These are phyloP conservation scores for Claviceps capensis DNA, from an alignment of 2,329 filamentous ascomycete species.

Conservation along the genomic window DNA sequence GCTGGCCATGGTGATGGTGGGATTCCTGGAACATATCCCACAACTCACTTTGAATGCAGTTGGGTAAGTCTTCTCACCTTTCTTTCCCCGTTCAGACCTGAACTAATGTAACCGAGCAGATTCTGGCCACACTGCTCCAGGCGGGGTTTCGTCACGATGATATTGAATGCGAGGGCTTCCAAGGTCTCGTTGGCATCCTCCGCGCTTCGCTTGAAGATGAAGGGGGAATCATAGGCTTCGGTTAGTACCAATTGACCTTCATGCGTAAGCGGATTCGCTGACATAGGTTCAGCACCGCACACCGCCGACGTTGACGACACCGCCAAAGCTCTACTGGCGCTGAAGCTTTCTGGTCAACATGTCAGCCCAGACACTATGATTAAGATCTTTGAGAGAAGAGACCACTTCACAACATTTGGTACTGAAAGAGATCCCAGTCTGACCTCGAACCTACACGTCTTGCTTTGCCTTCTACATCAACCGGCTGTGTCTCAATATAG, in stretches of 20 bases:
- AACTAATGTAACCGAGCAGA: neutral
- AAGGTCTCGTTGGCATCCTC: slow-evolving; percentile 1
- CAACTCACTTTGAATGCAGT: slow-evolving; percentile 3
- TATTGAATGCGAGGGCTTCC: neutral
- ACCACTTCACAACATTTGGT: slow-evolving; percentile 7
- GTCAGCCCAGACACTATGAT: neutral
- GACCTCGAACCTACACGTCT: slow-evolving; percentile 8
- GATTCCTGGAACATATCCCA: slow-evolving; percentile 8
- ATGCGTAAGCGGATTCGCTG: neutral
- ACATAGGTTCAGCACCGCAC: neutral
- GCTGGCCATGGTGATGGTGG: slow-evolving; percentile 1
- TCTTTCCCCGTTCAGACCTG: neutral
- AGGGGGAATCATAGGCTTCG: slow-evolving; percentile 7
- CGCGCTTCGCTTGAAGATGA: neutral
- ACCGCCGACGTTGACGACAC: slow-evolving; percentile 9
- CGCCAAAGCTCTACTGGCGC: slow-evolving; percentile 6
- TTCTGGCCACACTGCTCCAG: slow-evolving; percentile 2
- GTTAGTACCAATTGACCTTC: neutral
- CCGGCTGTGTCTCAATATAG: neutral
- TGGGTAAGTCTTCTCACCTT: neutral
- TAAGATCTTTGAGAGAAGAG: neutral
- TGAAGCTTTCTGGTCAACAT: slow-evolving; percentile 2
- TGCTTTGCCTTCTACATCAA: slow-evolving; percentile 5
- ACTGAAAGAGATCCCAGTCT: slow-evolving; percentile 6
- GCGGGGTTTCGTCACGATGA: slow-evolving; percentile 3